phyloP scores from a whole-genome alignment of 75 land plant genomes.

The Picea glauca region DNA sequence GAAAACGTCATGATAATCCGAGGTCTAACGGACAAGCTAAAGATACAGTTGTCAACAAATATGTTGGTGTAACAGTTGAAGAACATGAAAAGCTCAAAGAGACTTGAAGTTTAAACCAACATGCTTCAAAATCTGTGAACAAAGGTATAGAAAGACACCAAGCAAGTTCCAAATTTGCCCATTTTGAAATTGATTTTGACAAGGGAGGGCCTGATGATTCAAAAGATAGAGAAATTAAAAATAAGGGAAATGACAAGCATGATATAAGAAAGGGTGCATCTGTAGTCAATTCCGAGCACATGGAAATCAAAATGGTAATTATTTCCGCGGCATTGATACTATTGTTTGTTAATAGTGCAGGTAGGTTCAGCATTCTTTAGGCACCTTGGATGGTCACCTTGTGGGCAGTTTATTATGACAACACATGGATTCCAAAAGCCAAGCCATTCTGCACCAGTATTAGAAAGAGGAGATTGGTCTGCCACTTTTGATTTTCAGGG shows the following conservation, averaged over 20 bases:
- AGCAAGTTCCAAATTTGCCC: slow-evolving; percentile 10
- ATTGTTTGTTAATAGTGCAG: too few relatives aligned
- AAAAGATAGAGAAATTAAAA: slow-evolving; percentile 14
- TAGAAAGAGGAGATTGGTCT: too few relatives aligned
- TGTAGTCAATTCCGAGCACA: slow-evolving; percentile 10
- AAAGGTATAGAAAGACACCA: slow-evolving; percentile 11
- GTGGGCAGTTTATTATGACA: too few relatives aligned
- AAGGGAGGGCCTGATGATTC: slow-evolving; percentile 10
- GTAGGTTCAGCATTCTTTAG: too few relatives aligned
- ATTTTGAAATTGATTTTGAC: slow-evolving; percentile 8
- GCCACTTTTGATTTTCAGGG: too few relatives aligned
- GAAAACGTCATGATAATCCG: background rate
- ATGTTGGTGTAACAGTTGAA: slow-evolving; percentile 20
- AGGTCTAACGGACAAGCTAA: background rate
- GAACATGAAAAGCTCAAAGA: slow-evolving; percentile 23
- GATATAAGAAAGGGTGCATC: slow-evolving; percentile 24
- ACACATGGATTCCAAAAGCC: too few relatives aligned
- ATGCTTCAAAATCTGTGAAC: slow-evolving; percentile 3
- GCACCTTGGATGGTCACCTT: too few relatives aligned
- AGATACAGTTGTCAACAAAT: slow-evolving; percentile 7
- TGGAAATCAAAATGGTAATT: slow-evolving; percentile 14
- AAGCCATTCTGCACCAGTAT: too few relatives aligned
- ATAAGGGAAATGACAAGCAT: slow-evolving; percentile 16
- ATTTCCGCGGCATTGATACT: too few relatives aligned
- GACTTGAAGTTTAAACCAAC: slow-evolving; percentile 4